Evolutionary conservation across 2,329 filamentous ascomycete species (phyloP).

Genomic region (Trichoderma sp.): DNA sequence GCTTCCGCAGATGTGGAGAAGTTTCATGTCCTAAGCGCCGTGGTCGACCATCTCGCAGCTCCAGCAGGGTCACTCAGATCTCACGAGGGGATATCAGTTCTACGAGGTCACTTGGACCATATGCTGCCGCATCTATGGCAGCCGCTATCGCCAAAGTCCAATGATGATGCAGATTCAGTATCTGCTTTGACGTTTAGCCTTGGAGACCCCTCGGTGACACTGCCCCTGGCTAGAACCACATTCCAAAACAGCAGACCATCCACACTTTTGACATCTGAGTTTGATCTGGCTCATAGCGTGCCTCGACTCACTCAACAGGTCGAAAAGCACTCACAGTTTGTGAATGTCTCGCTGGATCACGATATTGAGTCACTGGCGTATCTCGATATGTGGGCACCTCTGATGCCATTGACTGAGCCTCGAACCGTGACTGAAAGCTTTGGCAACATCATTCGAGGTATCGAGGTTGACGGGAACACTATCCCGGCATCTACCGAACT

Average conservation of each 20-base stretch:
- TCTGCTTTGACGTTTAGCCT: constrained; percentile 47
- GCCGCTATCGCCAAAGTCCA: constrained; percentile 31
- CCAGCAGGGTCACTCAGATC: constrained; percentile 35
- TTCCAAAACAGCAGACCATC: constrained; percentile 69
- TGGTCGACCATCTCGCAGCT: constrained; percentile 57
- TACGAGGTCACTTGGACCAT: constrained; percentile 45
- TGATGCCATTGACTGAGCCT: constrained; percentile 64
- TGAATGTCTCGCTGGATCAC: constrained; percentile 33
- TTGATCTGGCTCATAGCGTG: constrained; percentile 31
- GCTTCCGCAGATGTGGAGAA: constrained; percentile 42
- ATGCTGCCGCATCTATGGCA: constrained; percentile 53
- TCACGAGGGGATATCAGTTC: constrained; percentile 52
- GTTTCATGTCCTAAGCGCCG: constrained; percentile 54
- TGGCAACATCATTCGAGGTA: constrained; percentile 74
- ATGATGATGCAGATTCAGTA: constrained; percentile 39
- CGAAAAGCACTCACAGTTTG: constrained; percentile 45
- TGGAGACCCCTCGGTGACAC: constrained; percentile 44
- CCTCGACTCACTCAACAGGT: constrained; percentile 32
- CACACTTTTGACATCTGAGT: constrained; percentile 52
- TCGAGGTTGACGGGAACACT: constrained; percentile 51
- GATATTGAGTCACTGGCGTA: constrained; percentile 30
- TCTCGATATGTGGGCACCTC: constrained; percentile 44
- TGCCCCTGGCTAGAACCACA: constrained; percentile 76
- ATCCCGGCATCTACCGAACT: constrained; percentile 71
- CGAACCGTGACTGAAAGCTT: constrained; percentile 65